Evolutionary conservation across 2,329 filamentous ascomycete genomes (phyloP), one percentile per base, ranked within the genome.

Genomic region (Metarhizium humberi): DNA sequence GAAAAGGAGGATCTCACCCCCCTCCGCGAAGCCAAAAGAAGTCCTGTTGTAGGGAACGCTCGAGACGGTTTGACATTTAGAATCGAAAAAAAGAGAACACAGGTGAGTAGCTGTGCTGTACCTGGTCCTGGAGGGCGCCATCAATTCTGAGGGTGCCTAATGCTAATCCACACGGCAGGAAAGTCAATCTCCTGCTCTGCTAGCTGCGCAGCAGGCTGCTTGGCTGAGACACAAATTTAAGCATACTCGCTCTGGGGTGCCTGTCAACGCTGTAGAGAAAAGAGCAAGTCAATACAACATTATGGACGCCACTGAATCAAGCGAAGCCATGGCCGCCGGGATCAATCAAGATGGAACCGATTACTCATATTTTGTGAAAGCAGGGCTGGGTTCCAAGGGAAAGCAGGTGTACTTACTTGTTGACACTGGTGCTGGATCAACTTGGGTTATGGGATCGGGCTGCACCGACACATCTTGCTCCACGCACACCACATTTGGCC

Each of bases 391-490:
- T 14, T 82, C 82, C 3, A 69, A 73, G 14, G 69, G 70, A 46
- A 81, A 78, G 59, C 66, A 75, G 2, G 61, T 86, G 60, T 81
- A 80, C 61, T 80, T 87, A 78, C 75, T 87, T 30, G 71, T 87
- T 56, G 84, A 87, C 65, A 85, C 84, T 7, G 84, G 84, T 30
- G 82, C 84, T 43, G 80, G 80, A 25, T 90, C 88, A 56, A 90
- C 86, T 13, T 96, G 91, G 91, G 82, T 95, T 20, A 94, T 94
- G 82, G 81, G 85, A 34, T 75, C 82, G 16, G 73, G 78, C 54
- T 96, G 91, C 73, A 76, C 69, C 16, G 82, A 82, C 3, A 69
- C 76, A 29, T 80, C 88, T 4, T 96, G 91, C 67, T 67, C 71
- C 34, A 74, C 77, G 61, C 91, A 95, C 68, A 83, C 83, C 63